phyloP scores from a whole-genome alignment of 345 rosid species.

The Theobroma cacao region DNA sequence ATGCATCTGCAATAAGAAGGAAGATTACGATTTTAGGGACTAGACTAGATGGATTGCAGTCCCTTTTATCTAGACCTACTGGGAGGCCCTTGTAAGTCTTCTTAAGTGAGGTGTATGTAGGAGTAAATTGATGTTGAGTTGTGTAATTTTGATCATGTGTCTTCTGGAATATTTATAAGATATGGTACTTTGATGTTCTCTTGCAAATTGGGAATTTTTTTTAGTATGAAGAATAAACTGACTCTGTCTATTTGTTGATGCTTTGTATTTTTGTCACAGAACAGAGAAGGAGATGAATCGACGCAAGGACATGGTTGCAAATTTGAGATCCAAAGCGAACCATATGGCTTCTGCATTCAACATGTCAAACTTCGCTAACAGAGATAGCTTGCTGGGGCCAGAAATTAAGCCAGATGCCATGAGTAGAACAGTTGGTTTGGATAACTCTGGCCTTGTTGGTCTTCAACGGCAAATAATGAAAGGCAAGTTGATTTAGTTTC shows the following conservation, averaged over 20 bases:
- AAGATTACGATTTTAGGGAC: conserved; percentile 89
- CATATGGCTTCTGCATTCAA: conserved; percentile 84
- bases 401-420: conserved; percentile 61
- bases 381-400: conserved; percentile 75
- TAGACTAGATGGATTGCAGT: conserved; percentile 71
- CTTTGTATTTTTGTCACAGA: conserved; percentile 31
- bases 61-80: conserved; percentile 65
- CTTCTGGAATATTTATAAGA: not conserved
- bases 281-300: conserved; percentile 96
- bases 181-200: not conserved
- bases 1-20: conserved; percentile 77
- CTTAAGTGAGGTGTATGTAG: not conserved
- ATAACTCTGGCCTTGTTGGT: conserved; percentile 82
- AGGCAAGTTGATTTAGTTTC: conserved; percentile 44
- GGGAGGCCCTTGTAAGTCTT: conserved; percentile 66
- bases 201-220: conserved; percentile 3
- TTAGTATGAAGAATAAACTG: not conserved
- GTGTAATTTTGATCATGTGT: not conserved
- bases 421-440: conserved; percentile 58
- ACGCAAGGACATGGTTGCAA: conserved; percentile 81
- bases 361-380: conserved; percentile 72
- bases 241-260: not conserved
- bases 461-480: conserved; percentile 87
- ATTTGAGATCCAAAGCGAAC: conserved; percentile 66
- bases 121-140: not conserved